Evolutionary conservation across 768 basidiomycete species (phyloP).

Genomic region (Filobasidium wieringae): DNA sequence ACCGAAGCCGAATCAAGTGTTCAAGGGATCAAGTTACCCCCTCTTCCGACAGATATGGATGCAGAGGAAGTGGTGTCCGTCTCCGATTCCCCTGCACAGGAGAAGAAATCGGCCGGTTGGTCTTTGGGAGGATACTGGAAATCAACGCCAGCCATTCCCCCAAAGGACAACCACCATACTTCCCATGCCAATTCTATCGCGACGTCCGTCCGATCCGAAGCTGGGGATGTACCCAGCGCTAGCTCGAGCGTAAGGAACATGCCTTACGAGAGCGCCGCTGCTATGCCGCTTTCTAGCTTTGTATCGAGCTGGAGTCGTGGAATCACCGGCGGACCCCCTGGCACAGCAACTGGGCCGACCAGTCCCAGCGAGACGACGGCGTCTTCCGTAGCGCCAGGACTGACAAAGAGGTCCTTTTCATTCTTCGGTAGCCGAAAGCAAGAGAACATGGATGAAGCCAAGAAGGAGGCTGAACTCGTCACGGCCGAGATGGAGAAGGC

Average conservation of each 20-base stretch:
- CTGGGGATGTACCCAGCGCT: slow-evolving; percentile 15
- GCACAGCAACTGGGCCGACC: slow-evolving; percentile 24
- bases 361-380: slow-evolving; percentile 38
- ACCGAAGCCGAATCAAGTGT: slow-evolving; percentile 11
- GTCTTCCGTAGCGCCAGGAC: neutral
- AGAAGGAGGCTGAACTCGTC: neutral
- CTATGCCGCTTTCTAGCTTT: slow-evolving; percentile 28
- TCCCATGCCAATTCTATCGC: slow-evolving; percentile 18
- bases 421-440: neutral
- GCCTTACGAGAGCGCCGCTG: neutral
- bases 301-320: slow-evolving; percentile 29
- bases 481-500: neutral
- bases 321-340: slow-evolving; percentile 14
- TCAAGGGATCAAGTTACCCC: slow-evolving; percentile 35
- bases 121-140: slow-evolving; percentile 24
- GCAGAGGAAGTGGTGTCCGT: slow-evolving; percentile 14
- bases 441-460: neutral
- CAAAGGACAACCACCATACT: neutral
- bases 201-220: slow-evolving; percentile 17
- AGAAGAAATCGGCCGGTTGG: slow-evolving; percentile 12
- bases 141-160: slow-evolving; percentile 12
- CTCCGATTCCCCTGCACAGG: slow-evolving; percentile 1
- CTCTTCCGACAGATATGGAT: slow-evolving; percentile 39
- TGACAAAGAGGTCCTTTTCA: neutral
- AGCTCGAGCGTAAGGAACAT: neutral